Base-by-base conservation (phyloP, 805 yeast species). In the Teunomyces pallodes region DNA sequence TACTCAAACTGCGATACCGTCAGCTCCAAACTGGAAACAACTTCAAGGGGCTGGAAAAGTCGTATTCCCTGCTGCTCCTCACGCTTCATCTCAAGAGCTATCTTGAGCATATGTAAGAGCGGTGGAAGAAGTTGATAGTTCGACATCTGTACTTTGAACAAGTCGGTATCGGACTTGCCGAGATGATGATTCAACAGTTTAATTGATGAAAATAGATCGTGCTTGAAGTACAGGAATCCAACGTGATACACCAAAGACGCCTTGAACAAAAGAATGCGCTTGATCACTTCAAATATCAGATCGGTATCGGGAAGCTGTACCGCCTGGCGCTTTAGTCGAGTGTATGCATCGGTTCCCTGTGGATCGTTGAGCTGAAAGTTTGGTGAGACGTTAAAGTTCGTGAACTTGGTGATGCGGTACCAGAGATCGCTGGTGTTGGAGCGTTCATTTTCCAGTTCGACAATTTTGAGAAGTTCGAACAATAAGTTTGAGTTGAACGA, bases 111-210 rank as follows among this genome's bases (percentile, higher is more conserved):
- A 36, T 67, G 71, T 17, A 68, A 53, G 13, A 68, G 52, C 27
- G 64, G 69, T n/a, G 66, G 68, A 14, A 65, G 52, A 14, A 66
- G 44, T 45, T 67, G 70, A 52, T 61, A 65, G 46, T 67, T 68
- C 26, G 68, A 60, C 49, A 56, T 44, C 26, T 54, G 55, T 13
- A 67, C 52, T 43, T 64, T 60, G 47, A 54, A 50, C 36, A 61
- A 47, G 42, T 58, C 55, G 14, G 36, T 33, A 33, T 54, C 55
- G 7, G 53, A 45, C 5, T 31, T 40, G 9, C 36, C 29, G 43
- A 54, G 48, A 27, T 31, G 45, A 9, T 46, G 36, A 42, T 54
- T 61, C 32, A 59, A 52, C 8, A 42, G 47, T 16, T 47, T 55
- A 13, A 61, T 53, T 5, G 61, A 48, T 4, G 48, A 53, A 20